Base-by-base conservation (phyloP, 1,139 yeast species). In the Yamadazyma atmosphaerica region DNA sequence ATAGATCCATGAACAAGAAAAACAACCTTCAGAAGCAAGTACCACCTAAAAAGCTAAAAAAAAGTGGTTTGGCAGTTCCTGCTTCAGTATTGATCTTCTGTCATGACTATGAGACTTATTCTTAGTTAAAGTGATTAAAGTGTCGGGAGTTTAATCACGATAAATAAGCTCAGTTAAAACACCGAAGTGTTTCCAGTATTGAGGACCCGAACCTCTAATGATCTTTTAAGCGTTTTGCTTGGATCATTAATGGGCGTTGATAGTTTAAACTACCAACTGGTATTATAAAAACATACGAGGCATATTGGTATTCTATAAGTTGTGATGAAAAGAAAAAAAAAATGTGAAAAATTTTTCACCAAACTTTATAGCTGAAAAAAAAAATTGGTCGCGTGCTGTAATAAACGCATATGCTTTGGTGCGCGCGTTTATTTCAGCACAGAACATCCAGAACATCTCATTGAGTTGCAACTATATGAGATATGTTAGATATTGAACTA, bases 131-230 rank as follows among this genome's bases (percentile, higher is more conserved):
- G 77, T 68, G 71, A 68, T 84, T 81, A 84, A 83, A 84, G 92
- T 83, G 92, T 84, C 92, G 88, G 90, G 90, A 68, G 56, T 83
- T 81, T 84, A 82, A 83, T 65, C 65, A 74, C 81, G 68, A 65
- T 57, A 51, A 54, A 57, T 54, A 56, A 55, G 63, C 67, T 58
- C 58, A 55, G 60, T 50, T 47, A 19, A 19, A 19, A 19, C 6
- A 19, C 22, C 8, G 9, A 10, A 28, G 31, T 28, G 31, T 32
- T 29, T 30, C 15, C 34, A 26, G 26, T 25, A 58, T 61, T 61
- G 85, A 81, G 87, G 86, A 74, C 86, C 86, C 86, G 87, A 81
- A 77, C 83, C 84, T 74, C 82, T 58, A 50, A 37, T 34, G 39
- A 34, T 16, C 13, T 12, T 17, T 28, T 23, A 5, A 19, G 9